Base-by-base conservation (phyloP, 768 basidiomycete genomes). In the Zangia roseola region DNA sequence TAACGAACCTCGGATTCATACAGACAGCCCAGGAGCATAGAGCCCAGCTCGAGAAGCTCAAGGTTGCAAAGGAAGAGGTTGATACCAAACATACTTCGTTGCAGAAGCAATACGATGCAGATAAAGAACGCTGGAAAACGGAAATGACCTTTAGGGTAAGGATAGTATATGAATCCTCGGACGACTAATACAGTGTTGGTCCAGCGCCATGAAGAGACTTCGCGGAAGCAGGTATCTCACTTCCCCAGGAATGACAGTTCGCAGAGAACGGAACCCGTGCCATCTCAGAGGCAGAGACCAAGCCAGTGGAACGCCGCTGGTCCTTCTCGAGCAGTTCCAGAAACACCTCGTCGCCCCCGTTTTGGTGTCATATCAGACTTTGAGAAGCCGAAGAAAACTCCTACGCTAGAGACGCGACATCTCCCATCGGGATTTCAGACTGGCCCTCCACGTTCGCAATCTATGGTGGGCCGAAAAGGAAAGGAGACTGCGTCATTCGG, bases 151-250 rank as follows among this genome's bases (percentile, higher is more conserved):
- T 91, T 72, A 86, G 80, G 69, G 88, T 86, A 68, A 43, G 73
- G 39, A 54, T 7, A 16, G 10, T 48, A 10, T 48, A n/a, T 44
- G 31, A 31, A 16, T 55, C 17, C 20, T 45, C 20, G 43, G 25
- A 40, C 44, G 31, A 42, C 36, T 65, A 43, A 60, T 52, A 25
- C 34, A 36, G 43, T 52, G 43, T 51, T 40, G 31, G n/a, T 45
- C 49, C 54, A 88, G 86, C 83, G 83, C 76, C 84, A 83, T 56
- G 85, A 87, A 25, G 86, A 86, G 53, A 76, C 77, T 4, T 60
- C 69, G 19, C 77, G 81, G 16, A 84, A 75, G 59, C 72, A 74
- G 12, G 61, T 64, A 50, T 72, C 80, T 20, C 61, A 68, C n/a
- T 75, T 74, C n/a, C 57, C 74, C 21, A 79, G 72, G 54, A 75